Base-by-base conservation (phyloP, 176 grass and related monocot genomes). In the Musa troglodytarum region DNA sequence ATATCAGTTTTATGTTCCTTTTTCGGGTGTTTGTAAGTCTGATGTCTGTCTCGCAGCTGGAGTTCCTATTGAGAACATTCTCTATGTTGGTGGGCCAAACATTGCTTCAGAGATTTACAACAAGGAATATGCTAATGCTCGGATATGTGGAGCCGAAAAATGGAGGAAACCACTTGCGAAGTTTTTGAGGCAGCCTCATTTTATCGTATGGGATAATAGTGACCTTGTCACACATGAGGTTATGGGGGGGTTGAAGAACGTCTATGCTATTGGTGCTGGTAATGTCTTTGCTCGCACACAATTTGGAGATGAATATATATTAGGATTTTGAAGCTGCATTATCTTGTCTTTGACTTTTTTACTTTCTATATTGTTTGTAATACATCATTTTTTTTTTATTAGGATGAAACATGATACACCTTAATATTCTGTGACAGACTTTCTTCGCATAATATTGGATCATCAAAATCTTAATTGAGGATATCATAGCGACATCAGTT, bases 81-180 rank as follows among this genome's bases (percentile, higher is more conserved):
- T 99, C 50, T 99, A 99, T 87, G 88, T 99, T 73, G 95, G 95
- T 63, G 95, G 95, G 2, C 95, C 95, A 64, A 99, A 99, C 49
- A 99, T 99, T 55, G 90, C 95, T 68, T 89, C 95, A 15, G 95
- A 99, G 82, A 99, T 99, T 76, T 99, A 99, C 80, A 99, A 99
- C 87, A 99, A 89, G 80, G 95, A 99, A 59, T 99, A 99, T 75
- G 95, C 88, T 69, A 99, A 99, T 68, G 95, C 95, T 64, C 86
- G 95, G 49, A 94, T 99, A 71, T 99, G 95, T 66, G 95, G 95
- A 81, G 83, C 90, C 52, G 86, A 89, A 25, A 99, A 99, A 79
- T 99, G 95, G 95, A 90, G 95, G 56, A 99, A 99, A 77, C 84
- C 90, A 69, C 82, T 99, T 71, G 90, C 95, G 9, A 91, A 99